Evolutionary conservation across 768 basidiomycete genomes (phyloP).

Genomic region (Boletus barrowsii): DNA sequence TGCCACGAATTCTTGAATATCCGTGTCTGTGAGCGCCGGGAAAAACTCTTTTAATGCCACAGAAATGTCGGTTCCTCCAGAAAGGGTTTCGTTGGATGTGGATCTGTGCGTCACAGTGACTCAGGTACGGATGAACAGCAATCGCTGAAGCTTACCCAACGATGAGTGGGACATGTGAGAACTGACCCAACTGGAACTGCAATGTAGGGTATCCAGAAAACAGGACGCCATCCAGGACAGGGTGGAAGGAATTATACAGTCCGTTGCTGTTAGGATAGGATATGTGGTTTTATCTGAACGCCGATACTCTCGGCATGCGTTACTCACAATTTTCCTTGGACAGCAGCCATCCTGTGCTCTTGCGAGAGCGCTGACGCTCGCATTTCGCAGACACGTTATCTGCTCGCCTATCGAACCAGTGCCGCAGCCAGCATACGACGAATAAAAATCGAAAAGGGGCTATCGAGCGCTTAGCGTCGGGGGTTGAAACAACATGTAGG

Average conservation of each 20-base stretch:
- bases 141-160: slow-evolving; percentile 44
- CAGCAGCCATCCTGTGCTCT: slow-evolving; percentile 51
- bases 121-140: not conserved
- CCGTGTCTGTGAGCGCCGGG: slow-evolving; percentile 41
- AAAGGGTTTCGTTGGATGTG: slow-evolving; percentile 59
- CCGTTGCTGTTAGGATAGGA: slow-evolving; percentile 28
- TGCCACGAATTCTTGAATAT: slow-evolving; percentile 37
- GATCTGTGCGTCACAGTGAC: slow-evolving; percentile 33
- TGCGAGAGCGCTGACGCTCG: slow-evolving; percentile 49
- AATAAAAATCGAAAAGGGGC: slow-evolving; percentile 54
- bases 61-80: slow-evolving; percentile 36
- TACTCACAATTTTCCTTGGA: slow-evolving; percentile 41
- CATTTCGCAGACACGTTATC: slow-evolving; percentile 48
- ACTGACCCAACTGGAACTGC: slow-evolving; percentile 43
- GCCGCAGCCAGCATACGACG: slow-evolving; percentile 48
- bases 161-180: slow-evolving; percentile 52
- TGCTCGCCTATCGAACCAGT: slow-evolving; percentile 32
- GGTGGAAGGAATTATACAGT: slow-evolving; percentile 48
- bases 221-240: slow-evolving; percentile 53
- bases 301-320: not conserved
- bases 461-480: slow-evolving; percentile 17
- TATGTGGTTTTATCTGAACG: not conserved
- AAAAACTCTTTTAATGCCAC: slow-evolving; percentile 40
- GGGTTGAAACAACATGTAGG: not conserved
- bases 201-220: slow-evolving; percentile 50